These are phyloP conservation scores for Halenospora varia DNA, from an alignment of 495 filamentous ascomycete genomes.

Conservation along the genomic window DNA sequence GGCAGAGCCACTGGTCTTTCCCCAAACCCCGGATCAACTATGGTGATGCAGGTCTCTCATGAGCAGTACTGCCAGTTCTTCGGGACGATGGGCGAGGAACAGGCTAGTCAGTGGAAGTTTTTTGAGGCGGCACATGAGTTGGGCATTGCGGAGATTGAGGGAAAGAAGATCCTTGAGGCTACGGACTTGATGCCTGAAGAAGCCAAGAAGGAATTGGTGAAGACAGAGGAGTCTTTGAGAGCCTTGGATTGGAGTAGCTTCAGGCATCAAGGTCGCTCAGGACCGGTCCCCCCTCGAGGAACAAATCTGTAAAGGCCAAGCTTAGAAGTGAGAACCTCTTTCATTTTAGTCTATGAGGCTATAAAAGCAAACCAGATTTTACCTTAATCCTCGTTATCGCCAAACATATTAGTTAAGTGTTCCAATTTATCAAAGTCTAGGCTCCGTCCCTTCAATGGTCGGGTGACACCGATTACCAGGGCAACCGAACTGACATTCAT, in stretches of 20 bases:
- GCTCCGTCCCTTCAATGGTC: no score
- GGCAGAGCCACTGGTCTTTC: constrained; percentile 1
- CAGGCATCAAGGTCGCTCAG: no score
- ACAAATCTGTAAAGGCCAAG: no score
- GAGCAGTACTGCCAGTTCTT: background rate
- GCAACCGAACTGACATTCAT: no score
- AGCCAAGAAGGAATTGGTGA: background rate
- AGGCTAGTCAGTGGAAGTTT: constrained; percentile 6
- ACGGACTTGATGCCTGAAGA: constrained; percentile 2
- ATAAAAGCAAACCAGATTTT: no score
- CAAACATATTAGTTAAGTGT: no score
- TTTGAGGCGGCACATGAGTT: background rate
- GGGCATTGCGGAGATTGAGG: background rate
- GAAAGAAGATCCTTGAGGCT: background rate
- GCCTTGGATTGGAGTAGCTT: background rate
- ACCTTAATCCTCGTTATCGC: no score
- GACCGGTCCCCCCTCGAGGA: no score
- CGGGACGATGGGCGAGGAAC: constrained; percentile 6
- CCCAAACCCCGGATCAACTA: background rate
- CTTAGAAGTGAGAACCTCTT: no score
- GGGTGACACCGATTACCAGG: no score
- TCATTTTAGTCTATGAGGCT: no score
- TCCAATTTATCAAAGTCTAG: no score
- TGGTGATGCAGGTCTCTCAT: background rate
- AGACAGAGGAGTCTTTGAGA: background rate